Percentiles rank a stretch among this genome's conserved stretches.
phyloP scores from a whole-genome alignment of 2,329 filamentous ascomycete species.

The Botrytis porri region DNA sequence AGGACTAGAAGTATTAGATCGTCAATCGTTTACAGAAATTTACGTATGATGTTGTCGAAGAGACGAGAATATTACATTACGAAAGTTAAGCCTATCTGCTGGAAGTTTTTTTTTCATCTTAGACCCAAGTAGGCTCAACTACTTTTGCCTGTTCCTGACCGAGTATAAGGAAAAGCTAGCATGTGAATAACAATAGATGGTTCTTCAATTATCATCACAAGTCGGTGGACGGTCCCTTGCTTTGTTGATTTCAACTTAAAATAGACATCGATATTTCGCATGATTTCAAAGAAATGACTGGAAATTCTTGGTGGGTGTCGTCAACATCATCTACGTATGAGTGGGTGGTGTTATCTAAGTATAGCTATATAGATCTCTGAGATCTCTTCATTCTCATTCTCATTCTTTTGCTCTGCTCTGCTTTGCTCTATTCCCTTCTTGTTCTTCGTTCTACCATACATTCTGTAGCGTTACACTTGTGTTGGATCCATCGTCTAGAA shows the following conservation, averaged over 20 bases:
- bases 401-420: not conserved
- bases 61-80: not conserved
- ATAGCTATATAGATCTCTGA: not conserved
- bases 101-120: not conserved
- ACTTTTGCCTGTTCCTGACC: not conserved
- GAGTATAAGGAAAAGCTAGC: not conserved
- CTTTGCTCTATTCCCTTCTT: not conserved
- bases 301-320: not conserved
- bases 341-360: not conserved
- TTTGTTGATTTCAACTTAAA: not conserved
- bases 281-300: not conserved
- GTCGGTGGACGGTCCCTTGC: not conserved
- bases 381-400: not conserved
- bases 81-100: not conserved
- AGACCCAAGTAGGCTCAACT: not conserved
- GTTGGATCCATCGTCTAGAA: constrained; percentile 1
- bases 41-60: not conserved
- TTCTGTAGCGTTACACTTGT: not conserved
- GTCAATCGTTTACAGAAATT: too few relatives aligned
- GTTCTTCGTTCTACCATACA: not conserved
- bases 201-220: not conserved
- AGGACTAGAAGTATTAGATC: not conserved
- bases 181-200: not conserved
- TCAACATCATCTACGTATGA: not conserved
- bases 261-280: not conserved